phyloP scores from a whole-genome alignment of 169 alveolate species.

The Eimeria falciformis region DNA sequence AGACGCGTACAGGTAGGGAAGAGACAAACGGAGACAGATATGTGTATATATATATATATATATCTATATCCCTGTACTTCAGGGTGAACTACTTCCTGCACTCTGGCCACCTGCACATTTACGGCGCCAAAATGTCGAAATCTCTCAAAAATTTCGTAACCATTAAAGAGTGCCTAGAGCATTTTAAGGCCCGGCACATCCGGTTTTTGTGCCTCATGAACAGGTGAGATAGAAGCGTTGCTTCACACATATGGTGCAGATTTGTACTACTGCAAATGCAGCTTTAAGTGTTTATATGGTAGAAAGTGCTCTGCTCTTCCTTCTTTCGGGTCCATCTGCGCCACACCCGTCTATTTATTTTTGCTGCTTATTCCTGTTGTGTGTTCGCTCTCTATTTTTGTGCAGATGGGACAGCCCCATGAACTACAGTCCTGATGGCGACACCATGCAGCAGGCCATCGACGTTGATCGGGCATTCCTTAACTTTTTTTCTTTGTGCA shows the following conservation, averaged over 20 bases:
- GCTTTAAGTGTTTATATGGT: background rate
- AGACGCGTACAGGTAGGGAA: background rate
- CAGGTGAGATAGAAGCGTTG: too few relatives aligned
- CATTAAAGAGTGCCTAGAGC: slow-evolving; percentile 90
- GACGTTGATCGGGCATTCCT: slow-evolving; percentile 93
- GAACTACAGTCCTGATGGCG: slow-evolving; percentile 92
- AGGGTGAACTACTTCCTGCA: slow-evolving; percentile 97
- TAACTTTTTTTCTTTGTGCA: slow-evolving; percentile 94
- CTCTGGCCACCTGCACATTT: slow-evolving; percentile 98
- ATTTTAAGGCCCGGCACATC: slow-evolving; percentile 80
- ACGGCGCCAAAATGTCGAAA: slow-evolving; percentile 98
- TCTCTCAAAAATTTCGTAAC: slow-evolving; percentile 97
- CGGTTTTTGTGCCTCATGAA: slow-evolving; percentile 74
- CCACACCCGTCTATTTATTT: background rate
- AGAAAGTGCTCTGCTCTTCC: background rate
- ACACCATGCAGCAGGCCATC: slow-evolving; percentile 94
- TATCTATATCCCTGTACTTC: too few relatives aligned
- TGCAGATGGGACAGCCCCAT: slow-evolving; percentile 93
- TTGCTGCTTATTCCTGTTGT: slow-evolving; percentile 81
- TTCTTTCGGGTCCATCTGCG: background rate
- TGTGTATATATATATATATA: too few relatives aligned
- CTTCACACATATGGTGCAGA: too few relatives aligned
- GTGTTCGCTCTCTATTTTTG: slow-evolving; percentile 75
- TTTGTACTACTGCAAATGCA: too few relatives aligned
- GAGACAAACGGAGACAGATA: background rate